Evolutionary conservation across 768 basidiomycete genomes (phyloP), one percentile per base, ranked within the genome.

Genomic region (Termitomyces sp.): DNA sequence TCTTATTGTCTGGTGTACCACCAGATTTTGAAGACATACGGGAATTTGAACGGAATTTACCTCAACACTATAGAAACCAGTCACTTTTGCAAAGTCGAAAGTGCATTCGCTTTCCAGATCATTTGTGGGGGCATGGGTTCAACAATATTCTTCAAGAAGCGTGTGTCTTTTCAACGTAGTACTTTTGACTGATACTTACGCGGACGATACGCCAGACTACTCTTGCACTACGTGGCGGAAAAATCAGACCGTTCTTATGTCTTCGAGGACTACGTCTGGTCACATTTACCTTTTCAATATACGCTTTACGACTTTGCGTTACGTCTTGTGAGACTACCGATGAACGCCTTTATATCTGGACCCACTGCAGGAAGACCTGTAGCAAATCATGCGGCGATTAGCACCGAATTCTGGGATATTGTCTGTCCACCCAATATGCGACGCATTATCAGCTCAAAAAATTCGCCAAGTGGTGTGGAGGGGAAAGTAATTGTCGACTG

Each of bases 211-310:
- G 3, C n/a, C 33, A 82, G 81, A 4, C 60, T 83, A 18, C 60
- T 85, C 33, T 73, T 80, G 66, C 78, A 79, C 28, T 78, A 84
- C 62, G 66, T 85, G 16, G 82, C 84, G 0, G 75, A 80, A 48
- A 64, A 67, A 38, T 65, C 80, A 11, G 76, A 81, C 58, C 70
- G 83, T 14, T 79, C 81, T 1, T 86, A 78, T 56, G 84, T 86
- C 1, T 87, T 86, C 56, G 81, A 84, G 57, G 83, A 85, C 63
- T 85, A 84, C 57, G 75, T 74, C 36, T 86, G 83, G 83, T 84
- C 84, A 0, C 80, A 78, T 49, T 60, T 72, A 0, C 79, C 83
- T 3, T 67, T 82, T 32, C 78, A 79, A 3, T 85, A 81, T 66
- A 80, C 81, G 2, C 52, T 84, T 0, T 82, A 84, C 59, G 81